Conservation (phyloP, 345 rosid genomes). For the Rhodomyrtus tomentosa region DNA sequence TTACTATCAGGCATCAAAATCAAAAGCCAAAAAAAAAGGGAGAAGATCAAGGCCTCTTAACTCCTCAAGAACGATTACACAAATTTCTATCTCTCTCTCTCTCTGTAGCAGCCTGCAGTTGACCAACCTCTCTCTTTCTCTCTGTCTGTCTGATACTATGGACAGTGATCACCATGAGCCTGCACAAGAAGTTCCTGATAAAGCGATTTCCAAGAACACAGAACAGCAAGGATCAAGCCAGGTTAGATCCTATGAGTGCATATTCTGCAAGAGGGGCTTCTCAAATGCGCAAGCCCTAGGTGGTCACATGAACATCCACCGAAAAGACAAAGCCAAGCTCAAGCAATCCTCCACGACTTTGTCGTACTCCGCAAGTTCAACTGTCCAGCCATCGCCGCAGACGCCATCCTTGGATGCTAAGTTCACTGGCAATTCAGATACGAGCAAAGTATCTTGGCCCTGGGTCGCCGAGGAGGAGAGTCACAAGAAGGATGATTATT, state of each 20-base stretch:
- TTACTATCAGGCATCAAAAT: neutral
- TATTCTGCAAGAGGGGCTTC: constrained; percentile 84
- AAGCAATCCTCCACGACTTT: constrained; percentile 18
- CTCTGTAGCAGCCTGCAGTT: neutral
- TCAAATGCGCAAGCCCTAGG: constrained; percentile 90
- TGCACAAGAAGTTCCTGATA: neutral
- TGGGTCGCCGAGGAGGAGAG: neutral
- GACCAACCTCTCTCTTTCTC: neutral
- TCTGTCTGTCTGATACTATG: neutral
- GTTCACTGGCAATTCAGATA: neutral
- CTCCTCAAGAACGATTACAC: neutral
- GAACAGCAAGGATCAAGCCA: constrained; percentile 2
- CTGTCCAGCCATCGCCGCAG: neutral
- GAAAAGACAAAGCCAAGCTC: constrained; percentile 68
- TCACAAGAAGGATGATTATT: neutral
- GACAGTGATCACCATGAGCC: neutral
- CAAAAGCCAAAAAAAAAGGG: neutral
- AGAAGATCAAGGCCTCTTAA: neutral
- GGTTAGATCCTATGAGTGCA: constrained; percentile 57
- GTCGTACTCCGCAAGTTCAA: neutral
- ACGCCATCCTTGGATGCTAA: neutral
- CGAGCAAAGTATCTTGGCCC: constrained; percentile 5
- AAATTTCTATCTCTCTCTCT: neutral
- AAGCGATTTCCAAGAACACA: neutral
- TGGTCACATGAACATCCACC: constrained; percentile 92